phyloP scores from a whole-genome alignment of 768 basidiomycete species.

The Collybia mongolica region DNA sequence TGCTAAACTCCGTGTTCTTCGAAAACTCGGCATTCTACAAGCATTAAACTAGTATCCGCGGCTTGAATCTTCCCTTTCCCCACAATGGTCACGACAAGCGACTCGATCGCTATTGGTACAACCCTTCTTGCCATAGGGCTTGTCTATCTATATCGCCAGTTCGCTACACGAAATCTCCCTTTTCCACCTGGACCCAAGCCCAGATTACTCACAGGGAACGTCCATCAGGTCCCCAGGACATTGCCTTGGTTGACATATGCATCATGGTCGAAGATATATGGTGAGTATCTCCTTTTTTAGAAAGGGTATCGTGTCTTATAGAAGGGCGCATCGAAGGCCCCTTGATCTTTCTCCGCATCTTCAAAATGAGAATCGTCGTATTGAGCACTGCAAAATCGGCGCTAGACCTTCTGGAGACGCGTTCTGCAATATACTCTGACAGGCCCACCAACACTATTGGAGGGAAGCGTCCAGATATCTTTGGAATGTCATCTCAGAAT shows the following conservation, averaged over 20 bases:
- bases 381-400: slow-evolving; percentile 1
- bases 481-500: neutral
- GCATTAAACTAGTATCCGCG: too few species aligned
- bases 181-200: slow-evolving; percentile 35
- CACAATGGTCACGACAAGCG: too few species aligned
- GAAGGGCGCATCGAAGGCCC: neutral
- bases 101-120: too few species aligned
- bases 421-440: slow-evolving; percentile 3
- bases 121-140: neutral
- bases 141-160: neutral
- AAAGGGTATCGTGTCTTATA: neutral
- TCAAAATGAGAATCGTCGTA: neutral
- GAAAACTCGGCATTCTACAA: too few species aligned
- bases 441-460: neutral
- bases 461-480: neutral
- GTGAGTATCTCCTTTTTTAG: slow-evolving; percentile 10
- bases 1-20: too few species aligned
- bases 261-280: slow-evolving; percentile 36
- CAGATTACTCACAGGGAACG: slow-evolving; percentile 38
- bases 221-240: slow-evolving; percentile 34
- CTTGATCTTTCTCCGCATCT: slow-evolving; percentile 2
- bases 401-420: slow-evolving; percentile 1
- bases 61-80: too few species aligned
- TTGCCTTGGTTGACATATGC: slow-evolving; percentile 35
- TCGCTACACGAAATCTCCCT: slow-evolving; percentile 13